A percentile compares a stretch with the other conserved stretches of the same genome.
Conservation (phyloP, 106 monocot genomes). For the Cymbidium sinense region DNA sequence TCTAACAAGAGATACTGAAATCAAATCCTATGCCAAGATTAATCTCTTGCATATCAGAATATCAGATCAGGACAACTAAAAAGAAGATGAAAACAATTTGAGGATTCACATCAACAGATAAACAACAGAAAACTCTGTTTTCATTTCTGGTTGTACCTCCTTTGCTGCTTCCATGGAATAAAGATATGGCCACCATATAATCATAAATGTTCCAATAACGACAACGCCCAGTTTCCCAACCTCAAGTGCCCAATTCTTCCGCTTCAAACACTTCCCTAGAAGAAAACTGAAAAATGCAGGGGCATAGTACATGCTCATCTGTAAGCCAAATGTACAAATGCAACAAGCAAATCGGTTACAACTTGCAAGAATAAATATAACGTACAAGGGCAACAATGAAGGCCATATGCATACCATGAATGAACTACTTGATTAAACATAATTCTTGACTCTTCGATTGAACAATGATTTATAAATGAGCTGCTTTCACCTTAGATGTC, state of each 20-base stretch:
- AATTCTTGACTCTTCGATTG: not conserved
- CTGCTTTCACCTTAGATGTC: not conserved
- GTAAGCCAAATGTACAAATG: constrained; percentile 17
- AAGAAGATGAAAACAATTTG: not conserved
- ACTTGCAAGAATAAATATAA: not conserved
- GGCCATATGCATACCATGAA: not conserved
- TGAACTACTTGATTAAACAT: not conserved
- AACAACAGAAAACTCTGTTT: not conserved
- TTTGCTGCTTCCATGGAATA: constrained; percentile 57
- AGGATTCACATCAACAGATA: not conserved
- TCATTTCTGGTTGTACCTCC: constrained; percentile 33
- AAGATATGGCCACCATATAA: constrained; percentile 95
- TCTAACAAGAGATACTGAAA: not conserved
- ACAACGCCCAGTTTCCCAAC: constrained; percentile 63
- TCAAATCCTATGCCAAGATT: not conserved
- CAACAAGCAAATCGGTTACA: not conserved
- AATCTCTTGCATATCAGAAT: not conserved
- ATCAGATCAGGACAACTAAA: not conserved
- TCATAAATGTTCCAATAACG: constrained; percentile 70
- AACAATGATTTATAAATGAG: not conserved
- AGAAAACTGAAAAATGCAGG: constrained; percentile 93
- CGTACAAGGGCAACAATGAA: not conserved
- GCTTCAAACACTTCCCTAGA: constrained; percentile 70
- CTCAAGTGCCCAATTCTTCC: constrained; percentile 52
- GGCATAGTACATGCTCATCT: constrained; percentile 94